A percentile compares a stretch with the other conserved stretches of the same genome.
These are phyloP conservation scores for Edaphochlamys debaryana DNA, from an alignment of 139 green algal species.

Conservation along the genomic window DNA sequence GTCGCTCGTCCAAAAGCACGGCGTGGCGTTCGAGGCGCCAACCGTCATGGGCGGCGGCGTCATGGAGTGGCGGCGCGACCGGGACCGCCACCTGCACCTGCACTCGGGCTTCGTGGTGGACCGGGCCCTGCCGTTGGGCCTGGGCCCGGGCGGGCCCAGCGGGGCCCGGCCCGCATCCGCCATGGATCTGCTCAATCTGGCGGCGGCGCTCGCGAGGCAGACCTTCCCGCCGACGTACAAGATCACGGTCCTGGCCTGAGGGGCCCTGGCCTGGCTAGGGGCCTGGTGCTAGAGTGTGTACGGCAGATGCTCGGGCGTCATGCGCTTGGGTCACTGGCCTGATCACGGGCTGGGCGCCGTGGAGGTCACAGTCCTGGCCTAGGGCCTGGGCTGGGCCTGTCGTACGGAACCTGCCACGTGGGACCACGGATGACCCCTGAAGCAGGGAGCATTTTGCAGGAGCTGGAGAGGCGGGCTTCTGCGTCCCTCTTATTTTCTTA, in stretches of 20 bases:
- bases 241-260: conserved; percentile 42
- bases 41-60: conserved; percentile 70
- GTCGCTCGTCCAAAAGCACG: conserved; percentile 9
- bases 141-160: background rate
- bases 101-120: conserved; percentile 43
- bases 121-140: background rate
- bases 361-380: no score
- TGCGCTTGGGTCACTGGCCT: no score
- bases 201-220: conserved; percentile 59
- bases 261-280: no score
- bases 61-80: conserved; percentile 72
- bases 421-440: no score
- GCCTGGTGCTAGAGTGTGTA: no score
- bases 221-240: conserved; percentile 61
- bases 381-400: no score
- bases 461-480: no score
- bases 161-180: background rate
- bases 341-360: no score
- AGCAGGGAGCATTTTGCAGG: no score
- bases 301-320: no score
- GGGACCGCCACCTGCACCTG: conserved; percentile 57
- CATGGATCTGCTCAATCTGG: conserved; percentile 58
- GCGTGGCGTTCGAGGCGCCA: conserved; percentile 49
- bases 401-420: no score
- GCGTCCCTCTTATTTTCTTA: no score